Conservation (phyloP, 2,329 filamentous ascomycete genomes). For the Epichloe gansuensis region DNA sequence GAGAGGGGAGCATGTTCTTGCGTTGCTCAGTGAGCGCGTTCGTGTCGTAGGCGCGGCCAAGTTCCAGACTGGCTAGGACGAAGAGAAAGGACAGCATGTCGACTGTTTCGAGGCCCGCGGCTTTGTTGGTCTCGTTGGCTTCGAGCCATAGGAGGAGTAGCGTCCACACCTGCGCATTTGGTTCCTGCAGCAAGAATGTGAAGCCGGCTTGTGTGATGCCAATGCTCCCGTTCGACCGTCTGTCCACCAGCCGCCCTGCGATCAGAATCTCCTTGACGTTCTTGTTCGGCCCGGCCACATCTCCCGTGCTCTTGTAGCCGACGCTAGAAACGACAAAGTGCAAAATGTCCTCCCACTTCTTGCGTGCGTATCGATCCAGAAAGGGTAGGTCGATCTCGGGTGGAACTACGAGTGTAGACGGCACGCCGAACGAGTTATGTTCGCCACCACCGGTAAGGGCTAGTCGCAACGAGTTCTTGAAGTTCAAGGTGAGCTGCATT, state of each 20-base stretch:
- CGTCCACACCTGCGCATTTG: conserved; percentile 95
- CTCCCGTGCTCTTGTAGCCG: conserved; percentile 36
- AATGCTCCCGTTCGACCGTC: conserved; percentile 47
- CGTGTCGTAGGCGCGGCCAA: conserved; percentile 84
- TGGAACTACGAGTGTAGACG: conserved; percentile 51
- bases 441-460: conserved; percentile 78
- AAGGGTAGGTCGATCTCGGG: conserved; percentile 54
- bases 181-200: conserved; percentile 85
- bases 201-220: conserved; percentile 89
- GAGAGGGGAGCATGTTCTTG: conserved; percentile 75
- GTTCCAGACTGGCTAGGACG: conserved; percentile 82
- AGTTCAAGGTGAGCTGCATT: conserved; percentile 68
- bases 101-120: conserved; percentile 67
- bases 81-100: conserved; percentile 96
- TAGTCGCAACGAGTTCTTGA: conserved; percentile 69
- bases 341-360: conserved; percentile 90
- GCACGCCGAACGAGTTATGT: conserved; percentile 83
- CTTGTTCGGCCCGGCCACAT: conserved; percentile 45
- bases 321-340: conserved; percentile 86
- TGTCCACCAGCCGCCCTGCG: conserved; percentile 67
- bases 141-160: conserved; percentile 87
- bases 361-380: conserved; percentile 73
- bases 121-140: conserved; percentile 47
- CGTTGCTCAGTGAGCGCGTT: conserved; percentile 70
- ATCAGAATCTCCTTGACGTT: conserved; percentile 77